A percentile compares a stretch with the other conserved stretches of the same genome.
phyloP scores from a whole-genome alignment of 2,329 filamentous ascomycete genomes.

The Chalaropsis thielavioides region DNA sequence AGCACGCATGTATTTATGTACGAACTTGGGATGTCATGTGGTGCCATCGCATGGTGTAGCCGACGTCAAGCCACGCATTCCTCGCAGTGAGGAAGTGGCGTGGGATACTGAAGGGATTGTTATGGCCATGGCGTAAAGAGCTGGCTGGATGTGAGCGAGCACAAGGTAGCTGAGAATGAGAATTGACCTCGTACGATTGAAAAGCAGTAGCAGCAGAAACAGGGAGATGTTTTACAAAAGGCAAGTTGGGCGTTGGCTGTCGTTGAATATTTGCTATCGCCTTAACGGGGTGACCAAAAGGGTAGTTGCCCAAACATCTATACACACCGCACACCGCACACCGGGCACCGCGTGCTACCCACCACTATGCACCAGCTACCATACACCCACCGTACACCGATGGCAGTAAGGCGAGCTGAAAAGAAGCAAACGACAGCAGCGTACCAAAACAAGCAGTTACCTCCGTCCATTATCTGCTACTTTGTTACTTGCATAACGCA shows the following conservation, averaged over 20 bases:
- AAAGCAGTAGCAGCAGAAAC: too few species aligned
- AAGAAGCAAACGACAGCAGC: not conserved
- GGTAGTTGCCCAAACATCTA: not conserved
- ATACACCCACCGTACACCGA: not conserved
- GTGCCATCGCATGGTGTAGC: not conserved
- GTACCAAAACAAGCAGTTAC: not conserved
- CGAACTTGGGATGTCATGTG: not conserved
- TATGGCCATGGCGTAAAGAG: not conserved
- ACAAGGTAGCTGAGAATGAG: not conserved
- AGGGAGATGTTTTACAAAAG: not conserved
- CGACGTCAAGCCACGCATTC: not conserved
- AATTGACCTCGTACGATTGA: too few species aligned
- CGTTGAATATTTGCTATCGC: not conserved
- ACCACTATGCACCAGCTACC: not conserved
- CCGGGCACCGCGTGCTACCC: not conserved
- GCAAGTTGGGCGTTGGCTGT: not conserved
- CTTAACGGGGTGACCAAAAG: not conserved
- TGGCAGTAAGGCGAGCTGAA: not conserved
- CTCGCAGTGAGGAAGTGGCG: not conserved
- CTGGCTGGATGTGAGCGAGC: not conserved
- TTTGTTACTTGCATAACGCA: not conserved
- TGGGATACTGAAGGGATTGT: not conserved
- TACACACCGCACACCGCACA: too few species aligned
- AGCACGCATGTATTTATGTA: not conserved
- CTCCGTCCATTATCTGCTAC: not conserved